Evolutionary conservation across 805 yeast species (phyloP), one percentile per base, ranked within the genome.

Genomic region (Lachancea nothofagi): DNA sequence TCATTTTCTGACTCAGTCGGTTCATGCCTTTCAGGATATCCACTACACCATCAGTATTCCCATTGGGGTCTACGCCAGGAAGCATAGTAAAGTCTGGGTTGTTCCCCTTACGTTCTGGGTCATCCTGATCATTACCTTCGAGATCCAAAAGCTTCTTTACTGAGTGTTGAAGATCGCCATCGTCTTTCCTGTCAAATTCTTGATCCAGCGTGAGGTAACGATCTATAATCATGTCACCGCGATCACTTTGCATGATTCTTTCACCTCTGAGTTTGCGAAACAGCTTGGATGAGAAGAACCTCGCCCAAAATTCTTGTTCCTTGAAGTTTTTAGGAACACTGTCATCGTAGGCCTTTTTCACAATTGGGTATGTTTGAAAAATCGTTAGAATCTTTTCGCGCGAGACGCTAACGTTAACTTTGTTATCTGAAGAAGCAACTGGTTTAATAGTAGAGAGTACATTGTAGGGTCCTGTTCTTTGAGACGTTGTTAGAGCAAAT

Each of bases 261-360:
- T 93, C 97, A 43, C 98, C 98, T 57, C 96, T 73, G 24, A 93
- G 67, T 52, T 88, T 77, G 49, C 96, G 71, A 55, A 89, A 93
- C 44, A 93, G 66, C 52, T 87, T 83, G 0, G 97, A 88, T 53
- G 86, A 80, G 70, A 93, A 93, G 54, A 93, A 93, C 46, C 97
- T 69, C 8, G 95, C 86, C 98, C 98, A 93, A 53, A 93, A 93
- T 55, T 84, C 95, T 29, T 90, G 89, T 58, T 93, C 97, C 34
- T 77, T 74, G 38, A 93, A 70, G 34, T 61, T 59, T 45, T 81
- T 80, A 1, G 97, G 98, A 4, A 93, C 98, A 42, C 80, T 80
- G 40, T 93, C 98, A 43, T 77, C 80, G 55, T 84, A 93, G 0
- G 97, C 97, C 46, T 75, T 77, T 44, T 85, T 77, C 19, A 93